Conservation (phyloP, 805 yeast genomes). For the Sugiyamaella chiloensis region DNA sequence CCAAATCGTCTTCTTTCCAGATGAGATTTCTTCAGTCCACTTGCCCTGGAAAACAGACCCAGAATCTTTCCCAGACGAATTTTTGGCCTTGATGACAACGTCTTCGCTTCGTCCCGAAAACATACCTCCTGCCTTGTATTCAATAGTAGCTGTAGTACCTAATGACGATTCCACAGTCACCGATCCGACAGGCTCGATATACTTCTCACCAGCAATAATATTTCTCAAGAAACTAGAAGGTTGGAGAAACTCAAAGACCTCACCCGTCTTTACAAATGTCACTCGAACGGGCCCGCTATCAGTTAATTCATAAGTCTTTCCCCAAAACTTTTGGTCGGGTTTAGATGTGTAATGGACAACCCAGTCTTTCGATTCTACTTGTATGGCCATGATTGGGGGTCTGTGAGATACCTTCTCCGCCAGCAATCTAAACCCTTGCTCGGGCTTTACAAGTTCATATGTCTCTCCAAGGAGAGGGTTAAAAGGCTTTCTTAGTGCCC, state of each 20-base stretch:
- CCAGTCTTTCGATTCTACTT: slow-evolving; percentile 73
- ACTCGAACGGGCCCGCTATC: slow-evolving; percentile 69
- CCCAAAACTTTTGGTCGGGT: slow-evolving; percentile 85
- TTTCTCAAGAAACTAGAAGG: slow-evolving; percentile 83
- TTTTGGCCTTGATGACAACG: slow-evolving; percentile 36
- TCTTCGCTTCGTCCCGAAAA: slow-evolving; percentile 82
- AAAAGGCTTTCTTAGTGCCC: slow-evolving; percentile 86
- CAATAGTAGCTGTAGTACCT: slow-evolving; percentile 68
- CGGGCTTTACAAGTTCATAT: slow-evolving; percentile 83
- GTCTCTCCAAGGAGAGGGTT: slow-evolving; percentile 95
- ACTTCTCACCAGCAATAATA: slow-evolving; percentile 91
- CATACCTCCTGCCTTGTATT: slow-evolving; percentile 78
- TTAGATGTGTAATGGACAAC: slow-evolving; percentile 37
- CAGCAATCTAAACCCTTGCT: slow-evolving; percentile 66
- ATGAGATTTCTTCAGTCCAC: slow-evolving; percentile 72
- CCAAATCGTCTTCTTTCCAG: slow-evolving; percentile 57
- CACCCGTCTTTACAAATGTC: slow-evolving; percentile 57
- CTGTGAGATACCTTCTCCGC: slow-evolving; percentile 86
- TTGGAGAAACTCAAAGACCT: slow-evolving; percentile 70
- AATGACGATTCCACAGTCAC: slow-evolving; percentile 62
- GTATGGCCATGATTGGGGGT: slow-evolving; percentile 81
- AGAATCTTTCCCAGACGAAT: slow-evolving; percentile 32
- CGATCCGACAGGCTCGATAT: slow-evolving; percentile 77
- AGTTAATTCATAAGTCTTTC: slow-evolving; percentile 80
- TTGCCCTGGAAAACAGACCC: slow-evolving; percentile 49